Percentiles rank a stretch among this genome's conserved stretches.
Conservation (phyloP, 768 basidiomycete genomes). For the Russula virescens region DNA sequence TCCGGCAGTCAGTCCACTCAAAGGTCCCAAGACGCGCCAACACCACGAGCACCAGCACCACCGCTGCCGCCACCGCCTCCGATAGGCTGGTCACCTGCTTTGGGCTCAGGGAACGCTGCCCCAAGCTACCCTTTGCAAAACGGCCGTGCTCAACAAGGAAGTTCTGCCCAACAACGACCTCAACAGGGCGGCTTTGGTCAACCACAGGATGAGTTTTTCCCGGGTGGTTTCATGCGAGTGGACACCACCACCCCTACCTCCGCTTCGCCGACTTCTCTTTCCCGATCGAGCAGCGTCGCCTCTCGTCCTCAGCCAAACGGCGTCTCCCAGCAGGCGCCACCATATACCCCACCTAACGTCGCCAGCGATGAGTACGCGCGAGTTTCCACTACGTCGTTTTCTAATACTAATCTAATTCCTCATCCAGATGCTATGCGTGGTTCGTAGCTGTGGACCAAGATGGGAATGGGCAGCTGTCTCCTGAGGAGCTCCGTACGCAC, state of each 20-base stretch:
- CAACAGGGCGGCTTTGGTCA: no score
- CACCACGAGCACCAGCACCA: no score
- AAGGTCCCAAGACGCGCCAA: background rate
- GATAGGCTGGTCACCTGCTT: background rate
- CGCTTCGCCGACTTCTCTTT: background rate
- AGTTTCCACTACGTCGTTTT: no score
- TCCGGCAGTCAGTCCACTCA: background rate
- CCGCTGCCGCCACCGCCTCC: background rate
- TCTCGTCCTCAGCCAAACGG: background rate
- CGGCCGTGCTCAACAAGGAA: background rate
- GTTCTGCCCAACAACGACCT: background rate
- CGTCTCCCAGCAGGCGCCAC: background rate
- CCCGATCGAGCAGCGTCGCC: background rate
- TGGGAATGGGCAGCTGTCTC: conserved; percentile 1
- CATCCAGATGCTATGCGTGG: background rate
- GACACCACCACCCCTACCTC: background rate
- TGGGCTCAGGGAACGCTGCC: background rate
- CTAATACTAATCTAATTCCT: background rate
- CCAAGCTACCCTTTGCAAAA: background rate
- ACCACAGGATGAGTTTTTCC: background rate
- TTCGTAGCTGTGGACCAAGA: conserved; percentile 14
- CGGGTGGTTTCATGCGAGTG: background rate
- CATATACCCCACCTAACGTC: background rate
- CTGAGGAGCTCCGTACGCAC: conserved; percentile 7
- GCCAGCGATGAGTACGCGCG: background rate